Evolutionary conservation across 148 eudicot species (phyloP), one percentile per base, ranked within the genome.

Genomic region (Amaranthus hypochondriacus): DNA sequence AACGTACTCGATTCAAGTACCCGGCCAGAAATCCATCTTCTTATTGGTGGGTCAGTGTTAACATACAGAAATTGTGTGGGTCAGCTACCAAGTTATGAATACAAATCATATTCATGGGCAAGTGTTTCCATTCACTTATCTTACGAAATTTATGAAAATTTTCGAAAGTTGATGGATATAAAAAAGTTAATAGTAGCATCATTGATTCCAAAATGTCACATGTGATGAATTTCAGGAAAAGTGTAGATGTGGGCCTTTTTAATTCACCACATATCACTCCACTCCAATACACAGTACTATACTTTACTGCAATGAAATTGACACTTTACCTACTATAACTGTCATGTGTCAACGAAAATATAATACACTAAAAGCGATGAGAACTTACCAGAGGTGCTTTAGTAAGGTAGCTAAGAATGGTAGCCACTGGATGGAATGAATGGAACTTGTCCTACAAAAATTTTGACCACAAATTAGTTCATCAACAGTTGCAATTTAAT

Each of bases 341-440:
- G 53, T 50, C 66, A 55, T 48, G 51, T 6, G 9, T n/a, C 42
- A 49, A 42, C 28, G 28, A 72, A 66, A 28, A 28, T 46, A 43
- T 5, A 56, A 4, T 7, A 4, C 5, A 11, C 39, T 18, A 71
- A 13, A 63, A 14, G 21, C 46, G 51, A 9, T 9, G 10, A 56
- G 56, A 51, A 69, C 96, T 91, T 87, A 93, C 98, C 43, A 93
- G 95, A 84, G 98, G 98, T 62, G 98, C 98, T 81, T 93, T 93
- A 79, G 92, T 86, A 66, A 93, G 97, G 85, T 93, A 93, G 75
- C 98, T 93, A 82, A 93, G 95, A 55, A 93, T 84, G 70, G 93
- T 88, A 50, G 98, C 89, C 73, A 93, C 98, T 6, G 98, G 98
- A 77, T 93, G 98, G 90, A 93, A 91, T 0, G 97, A 88, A 72